Evolutionary conservation across 768 basidiomycete species (phyloP).

Genomic region (Russula sp.): DNA sequence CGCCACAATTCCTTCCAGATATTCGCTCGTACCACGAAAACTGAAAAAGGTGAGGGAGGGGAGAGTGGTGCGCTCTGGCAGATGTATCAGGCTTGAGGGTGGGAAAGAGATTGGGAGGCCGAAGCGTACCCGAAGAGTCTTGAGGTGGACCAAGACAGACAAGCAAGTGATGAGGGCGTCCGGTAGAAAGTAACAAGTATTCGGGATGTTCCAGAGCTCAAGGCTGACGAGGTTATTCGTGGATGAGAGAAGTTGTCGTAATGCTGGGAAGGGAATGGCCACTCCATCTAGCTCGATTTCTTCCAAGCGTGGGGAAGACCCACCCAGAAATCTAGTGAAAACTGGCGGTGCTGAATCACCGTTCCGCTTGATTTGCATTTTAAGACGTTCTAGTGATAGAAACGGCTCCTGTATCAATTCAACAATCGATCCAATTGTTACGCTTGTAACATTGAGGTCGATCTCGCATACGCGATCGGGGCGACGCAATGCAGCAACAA

Average conservation of each 20-base stretch:
- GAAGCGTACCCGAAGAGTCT: neutral
- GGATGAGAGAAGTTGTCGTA: conserved; percentile 2
- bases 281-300: neutral
- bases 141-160: neutral
- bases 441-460: neutral
- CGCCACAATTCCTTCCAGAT: neutral
- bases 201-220: neutral
- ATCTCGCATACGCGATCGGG: neutral
- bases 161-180: neutral
- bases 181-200: neutral
- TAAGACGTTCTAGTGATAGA: neutral
- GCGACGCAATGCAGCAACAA: neutral
- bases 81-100: no score
- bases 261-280: neutral
- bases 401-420: conserved; percentile 26
- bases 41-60: neutral
- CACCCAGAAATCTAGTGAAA: conserved; percentile 4
- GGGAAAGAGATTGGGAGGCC: neutral
- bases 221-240: neutral
- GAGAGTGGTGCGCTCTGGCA: neutral
- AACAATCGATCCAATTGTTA: conserved; percentile 19
- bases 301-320: neutral
- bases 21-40: neutral
- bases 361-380: conserved; percentile 24
- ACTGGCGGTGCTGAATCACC: conserved; percentile 30